Base-by-base conservation (phyloP, 2,329 filamentous ascomycete genomes). In the Cryphonectria parasitica region DNA sequence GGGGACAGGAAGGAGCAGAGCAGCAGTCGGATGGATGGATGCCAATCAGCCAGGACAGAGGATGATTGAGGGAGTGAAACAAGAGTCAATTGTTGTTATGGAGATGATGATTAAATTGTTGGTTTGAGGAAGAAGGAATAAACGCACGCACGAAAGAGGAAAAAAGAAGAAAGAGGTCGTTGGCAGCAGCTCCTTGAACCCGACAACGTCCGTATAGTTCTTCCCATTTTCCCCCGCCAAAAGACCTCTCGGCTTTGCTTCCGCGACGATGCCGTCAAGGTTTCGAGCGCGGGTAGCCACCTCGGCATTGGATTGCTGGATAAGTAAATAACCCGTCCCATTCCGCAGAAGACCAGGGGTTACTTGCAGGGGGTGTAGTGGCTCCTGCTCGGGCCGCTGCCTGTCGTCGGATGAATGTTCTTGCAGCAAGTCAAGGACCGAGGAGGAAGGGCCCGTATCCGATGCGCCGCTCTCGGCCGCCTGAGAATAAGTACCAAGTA, bases 281-380 rank as follows among this genome's bases (percentile, higher is more conserved):
- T 45, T 45, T 34, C 22, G 7, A 63, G 36, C 61, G 36, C 69
- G 69, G 69, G 43, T 68, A 64, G 52, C n/a, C 62, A 64, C 52
- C 41, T 72, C 68, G 70, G 68, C 70, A 71, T 39, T 67, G 56
- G 17, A 52, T 28, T 52, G 28, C 60, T 52, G 67, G 68, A 58
- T 70, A 70, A 70, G 64, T 19, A 43, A 70, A 67, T 70, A 65
- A 68, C 68, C 68, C 70, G 70, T 52, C 61, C 58, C 43, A 67
- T 70, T 63, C 70, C 68, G 52, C 41, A 31, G 52, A 45, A 54
- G 54, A 13, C 62, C 28, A 69, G 31, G 36, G 17, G 17, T 6
- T 15, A 11, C 43, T 22, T 49, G 66, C 41, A 62, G 61, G 61
- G 65, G 36, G 19, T 22, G 69, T 25, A 52, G 60, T 13, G 52